Conservation (phyloP, 768 basidiomycete genomes). For the Cyclocybe aegerita region DNA sequence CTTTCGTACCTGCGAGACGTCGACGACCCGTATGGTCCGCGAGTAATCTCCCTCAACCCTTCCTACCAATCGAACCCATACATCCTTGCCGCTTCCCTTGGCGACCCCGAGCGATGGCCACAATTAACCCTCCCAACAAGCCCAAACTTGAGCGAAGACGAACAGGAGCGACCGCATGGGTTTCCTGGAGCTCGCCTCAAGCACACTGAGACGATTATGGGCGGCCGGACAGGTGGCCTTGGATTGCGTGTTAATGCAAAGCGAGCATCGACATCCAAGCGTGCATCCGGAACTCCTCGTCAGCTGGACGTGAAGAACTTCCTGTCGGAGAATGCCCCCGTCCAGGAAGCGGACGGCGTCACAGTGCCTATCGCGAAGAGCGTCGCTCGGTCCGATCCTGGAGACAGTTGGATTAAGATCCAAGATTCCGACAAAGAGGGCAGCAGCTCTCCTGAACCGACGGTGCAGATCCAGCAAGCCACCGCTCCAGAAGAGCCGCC, state of each 20-base stretch:
- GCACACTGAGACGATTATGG: constrained; percentile 90
- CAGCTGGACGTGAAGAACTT: constrained; percentile 36
- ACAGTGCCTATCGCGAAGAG: constrained; percentile 27
- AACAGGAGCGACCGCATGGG: constrained; percentile 47
- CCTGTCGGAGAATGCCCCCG: constrained; percentile 29
- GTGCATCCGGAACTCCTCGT: constrained; percentile 38
- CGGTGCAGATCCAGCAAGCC: constrained; percentile 40
- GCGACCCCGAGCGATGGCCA: constrained; percentile 82
- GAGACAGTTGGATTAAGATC: constrained; percentile 31
- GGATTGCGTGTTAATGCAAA: constrained; percentile 79
- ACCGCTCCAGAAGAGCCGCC: constrained; percentile 42
- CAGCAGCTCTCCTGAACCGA: constrained; percentile 27
- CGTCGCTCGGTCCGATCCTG: constrained; percentile 22
- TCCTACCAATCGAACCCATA: constrained; percentile 81
- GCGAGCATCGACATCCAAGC: constrained; percentile 51
- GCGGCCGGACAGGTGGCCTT: constrained; percentile 62
- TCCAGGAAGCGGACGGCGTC: constrained; percentile 30
- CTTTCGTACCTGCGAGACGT: constrained; percentile 86
- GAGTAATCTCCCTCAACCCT: constrained; percentile 79
- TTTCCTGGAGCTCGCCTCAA: constrained; percentile 62
- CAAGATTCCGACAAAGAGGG: constrained; percentile 20
- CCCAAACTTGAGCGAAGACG: constrained; percentile 74
- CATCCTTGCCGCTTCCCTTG: constrained; percentile 74
- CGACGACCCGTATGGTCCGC: constrained; percentile 81
- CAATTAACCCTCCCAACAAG: constrained; percentile 73